Evolutionary conservation across 2,329 filamentous ascomycete genomes (phyloP), one percentile per base, ranked within the genome.

Genomic region (Colletotrichum sp.): DNA sequence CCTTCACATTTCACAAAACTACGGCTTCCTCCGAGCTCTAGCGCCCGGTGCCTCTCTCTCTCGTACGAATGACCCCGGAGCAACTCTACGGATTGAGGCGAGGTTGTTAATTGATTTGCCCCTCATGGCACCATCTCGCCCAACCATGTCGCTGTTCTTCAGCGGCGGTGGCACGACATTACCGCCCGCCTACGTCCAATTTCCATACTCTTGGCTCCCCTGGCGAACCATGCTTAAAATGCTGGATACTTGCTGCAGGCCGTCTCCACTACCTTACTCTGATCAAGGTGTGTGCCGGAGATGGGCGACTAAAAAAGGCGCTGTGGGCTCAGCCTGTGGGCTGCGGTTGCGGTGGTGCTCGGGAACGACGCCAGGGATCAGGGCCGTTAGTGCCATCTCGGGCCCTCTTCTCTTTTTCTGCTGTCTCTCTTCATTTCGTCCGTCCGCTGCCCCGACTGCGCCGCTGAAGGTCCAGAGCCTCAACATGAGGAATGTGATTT

Each of bases 141-240:
- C 30, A 38, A 34, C 69, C 21, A 64, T 68, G 55, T 75, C 57
- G 73, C 64, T 34, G 52, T 64, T n/a, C 28, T 36, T 48, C 61
- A 58, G 66, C 70, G 52, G 28, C 64, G 58, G 70, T 75, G 73
- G 65, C 64, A 63, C 71, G 52, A 69, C 69, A 38, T 65, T 64
- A 65, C 32, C 57, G 70, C 63, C 55, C 55, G 55, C 32, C 30
- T 32, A 61, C 26, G 30, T 61, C 64, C 70, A 75, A 75, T 73
- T 73, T 75, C 70, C 64, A 75, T 7, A 13, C 28, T 68, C 64
- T 75, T 75, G 73, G 64, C 70, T 58, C 63, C 57, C 69, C 63
- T 75, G n/a, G 28, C 6, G 21, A 48, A 57, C 26, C 67, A 65
- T 64, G 58, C 57, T 43, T 48, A 48, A 48, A 48, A 48, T 48